Evolutionary conservation across 371 early-diverging fungal species (phyloP).

Genomic region (Choanephora cucurbitarum): DNA sequence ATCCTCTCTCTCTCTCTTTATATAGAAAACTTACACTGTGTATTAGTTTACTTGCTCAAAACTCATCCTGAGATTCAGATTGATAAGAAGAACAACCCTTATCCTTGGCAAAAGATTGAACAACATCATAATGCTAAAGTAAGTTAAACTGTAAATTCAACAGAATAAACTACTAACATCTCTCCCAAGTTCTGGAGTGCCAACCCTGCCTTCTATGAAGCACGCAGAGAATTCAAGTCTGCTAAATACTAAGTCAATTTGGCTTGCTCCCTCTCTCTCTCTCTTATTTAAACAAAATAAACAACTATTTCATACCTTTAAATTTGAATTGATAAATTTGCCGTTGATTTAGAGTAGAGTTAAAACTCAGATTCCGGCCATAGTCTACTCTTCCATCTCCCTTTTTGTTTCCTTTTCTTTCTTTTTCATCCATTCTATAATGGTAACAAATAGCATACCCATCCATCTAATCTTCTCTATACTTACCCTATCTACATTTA

Average conservation of each 20-base stretch:
- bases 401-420: background rate
- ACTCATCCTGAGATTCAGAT: conserved; percentile 54
- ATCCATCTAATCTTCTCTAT: background rate
- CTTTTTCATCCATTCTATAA: conserved; percentile 6
- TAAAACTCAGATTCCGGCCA: no score
- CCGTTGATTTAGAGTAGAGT: no score
- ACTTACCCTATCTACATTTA: conserved; percentile 29
- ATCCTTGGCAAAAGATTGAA: conserved; percentile 48
- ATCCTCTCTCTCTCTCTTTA: background rate
- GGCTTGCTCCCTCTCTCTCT: no score
- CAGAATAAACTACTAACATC: no score
- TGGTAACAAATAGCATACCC: conserved; percentile 1
- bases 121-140: conserved; percentile 53
- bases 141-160: no score
- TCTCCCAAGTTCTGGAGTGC: conserved; percentile 15
- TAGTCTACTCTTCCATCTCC: no score
- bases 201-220: background rate
- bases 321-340: no score
- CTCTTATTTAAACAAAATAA: no score
- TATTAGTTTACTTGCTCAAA: conserved; percentile 40
- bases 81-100: conserved; percentile 48
- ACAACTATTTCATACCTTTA: no score
- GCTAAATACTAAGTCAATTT: no score
- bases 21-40: conserved; percentile 3
- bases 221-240: no score